Base-by-base conservation (phyloP, 2,329 filamentous ascomycete genomes). In the Colletotrichum gigasporum region DNA sequence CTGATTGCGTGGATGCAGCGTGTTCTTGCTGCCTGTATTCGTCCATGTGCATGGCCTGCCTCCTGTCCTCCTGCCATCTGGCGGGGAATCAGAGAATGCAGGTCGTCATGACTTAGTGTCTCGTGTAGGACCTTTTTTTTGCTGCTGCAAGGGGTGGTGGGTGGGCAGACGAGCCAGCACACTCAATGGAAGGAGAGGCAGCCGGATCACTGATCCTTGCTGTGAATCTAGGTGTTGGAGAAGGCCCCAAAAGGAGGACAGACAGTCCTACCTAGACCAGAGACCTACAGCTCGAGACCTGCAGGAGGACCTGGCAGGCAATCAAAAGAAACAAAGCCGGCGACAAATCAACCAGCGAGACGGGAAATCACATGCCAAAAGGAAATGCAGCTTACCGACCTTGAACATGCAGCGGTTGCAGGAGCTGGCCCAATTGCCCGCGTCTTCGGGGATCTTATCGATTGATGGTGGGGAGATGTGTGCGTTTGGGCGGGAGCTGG, bases 31-130 rank as follows among this genome's bases (percentile, higher is more conserved):
- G 35, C 16, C 45, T 45, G 53, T 44, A 58, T 51, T 44, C 34
- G 53, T 58, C 26, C 30, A 20, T 35, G 24, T 52, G 60, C 35
- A 52, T 63, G 45, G 45, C 24, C n/a, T n/a, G n/a, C n/a, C n/a
- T n/a, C n/a, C n/a, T n/a, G n/a, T n/a, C n/a, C n/a, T n/a, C n/a
- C n/a, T 56, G 28, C 20, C 39, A 16, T 59, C 41, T 39, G 39
- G 54, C 26, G 41, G 61, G 47, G 61, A 34, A 45, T 30, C 12
- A 5, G 11, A 22, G 18, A 18, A 61, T 64, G 56, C 54, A 61
- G 56, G 47, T 39, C 61, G 61, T 64, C 61, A 64, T 64, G 61
- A 61, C 41, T 64, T 54, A 32, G 54, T 54, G 34, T n/a, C n/a
- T n/a, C n/a, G n/a, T 34, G 16, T 47, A 47, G 61, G 48, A 24